Conservation (phyloP, 2,329 filamentous ascomycete genomes). For the Arachnomyces sp. region DNA sequence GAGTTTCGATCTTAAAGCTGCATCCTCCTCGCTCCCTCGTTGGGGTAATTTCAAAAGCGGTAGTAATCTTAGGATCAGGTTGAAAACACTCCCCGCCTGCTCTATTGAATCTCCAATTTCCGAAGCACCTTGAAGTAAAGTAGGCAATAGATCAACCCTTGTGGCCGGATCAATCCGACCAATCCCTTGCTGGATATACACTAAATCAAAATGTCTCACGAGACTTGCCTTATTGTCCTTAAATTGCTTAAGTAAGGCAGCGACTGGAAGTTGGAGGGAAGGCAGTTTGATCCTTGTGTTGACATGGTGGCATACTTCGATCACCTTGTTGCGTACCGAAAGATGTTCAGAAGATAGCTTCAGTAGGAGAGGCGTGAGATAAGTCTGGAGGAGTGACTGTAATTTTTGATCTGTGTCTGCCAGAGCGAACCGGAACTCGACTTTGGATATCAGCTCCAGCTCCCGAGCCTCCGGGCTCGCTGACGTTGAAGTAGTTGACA, state of each 20-base stretch:
- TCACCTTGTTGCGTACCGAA: conserved; percentile 71
- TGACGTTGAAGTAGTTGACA: conserved; percentile 25
- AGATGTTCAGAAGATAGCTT: conserved; percentile 78
- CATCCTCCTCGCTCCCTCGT: conserved; percentile 72
- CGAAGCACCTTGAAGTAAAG: conserved; percentile 55
- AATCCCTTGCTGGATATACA: conserved; percentile 81
- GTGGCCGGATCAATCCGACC: conserved; percentile 54
- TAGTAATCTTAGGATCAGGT: conserved; percentile 70
- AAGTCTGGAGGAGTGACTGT: conserved; percentile 66
- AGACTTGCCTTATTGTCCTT: conserved; percentile 67
- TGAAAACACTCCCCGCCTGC: conserved; percentile 64
- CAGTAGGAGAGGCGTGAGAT: conserved; percentile 72
- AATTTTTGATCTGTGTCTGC: conserved; percentile 80
- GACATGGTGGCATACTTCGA: conserved; percentile 64
- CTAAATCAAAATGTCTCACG: conserved; percentile 79
- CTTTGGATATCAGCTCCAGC: conserved; percentile 73
- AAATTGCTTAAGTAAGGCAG: conserved; percentile 80
- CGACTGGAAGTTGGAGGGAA: conserved; percentile 71
- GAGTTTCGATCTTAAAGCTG: conserved; percentile 56
- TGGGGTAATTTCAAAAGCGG: conserved; percentile 60
- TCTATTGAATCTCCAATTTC: conserved; percentile 49
- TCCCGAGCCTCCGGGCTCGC: conserved; percentile 57
- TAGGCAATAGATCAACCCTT: conserved; percentile 64
- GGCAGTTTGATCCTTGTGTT: conserved; percentile 56
- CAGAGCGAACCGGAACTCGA: conserved; percentile 75